Base-by-base conservation (phyloP, 2,329 filamentous ascomycete species). In the Stagonosporopsis chrysanthemi region DNA sequence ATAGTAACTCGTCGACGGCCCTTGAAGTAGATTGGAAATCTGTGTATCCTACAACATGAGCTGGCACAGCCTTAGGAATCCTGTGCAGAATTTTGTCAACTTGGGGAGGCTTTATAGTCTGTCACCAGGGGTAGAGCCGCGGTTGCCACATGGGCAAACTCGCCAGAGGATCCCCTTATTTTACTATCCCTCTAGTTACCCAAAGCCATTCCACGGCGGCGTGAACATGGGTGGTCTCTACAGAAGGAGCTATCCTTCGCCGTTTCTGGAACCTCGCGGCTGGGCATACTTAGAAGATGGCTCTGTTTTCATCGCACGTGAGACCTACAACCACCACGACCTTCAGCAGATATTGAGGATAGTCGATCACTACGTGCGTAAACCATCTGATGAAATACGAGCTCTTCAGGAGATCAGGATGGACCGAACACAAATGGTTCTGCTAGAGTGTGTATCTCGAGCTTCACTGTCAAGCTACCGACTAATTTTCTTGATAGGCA, bases 221-320 rank as follows among this genome's bases (percentile, higher is more conserved):
- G 40, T 44, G 2, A 52, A 52, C 26, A 12, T 52, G 40, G 41
- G 49, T 17, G 38, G n/a, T 12, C 12, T 52, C 7, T 52, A 31
- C 24, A 52, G 40, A 17, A 9, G 6, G 17, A 19, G 11, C 22
- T 4, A 8, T 8, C 4, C n/a, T 6, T 3, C 4, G 17, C 31
- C 29, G 14, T 23, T 19, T 19, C 6, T 6, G 14, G 22, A 43
- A 8, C 29, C 40, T 31, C 49, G 17, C 9, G 56, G 62, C 14
- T 66, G 63, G 60, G 67, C 60, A 4, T 70, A 66, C 23, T 66
- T 70, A 28, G 64, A 67, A 22, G 62, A 70, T 56, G 65, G 66
- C 15, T 70, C 66, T 14, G 31, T 69, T 4, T 65, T 58, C 50
- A 49, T 70, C 23, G 31, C 53, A 12, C 53, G 57, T 23, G 24